Evolutionary conservation across 2,329 filamentous ascomycete genomes (phyloP).

Genomic region (Aspergillus carbonarius): DNA sequence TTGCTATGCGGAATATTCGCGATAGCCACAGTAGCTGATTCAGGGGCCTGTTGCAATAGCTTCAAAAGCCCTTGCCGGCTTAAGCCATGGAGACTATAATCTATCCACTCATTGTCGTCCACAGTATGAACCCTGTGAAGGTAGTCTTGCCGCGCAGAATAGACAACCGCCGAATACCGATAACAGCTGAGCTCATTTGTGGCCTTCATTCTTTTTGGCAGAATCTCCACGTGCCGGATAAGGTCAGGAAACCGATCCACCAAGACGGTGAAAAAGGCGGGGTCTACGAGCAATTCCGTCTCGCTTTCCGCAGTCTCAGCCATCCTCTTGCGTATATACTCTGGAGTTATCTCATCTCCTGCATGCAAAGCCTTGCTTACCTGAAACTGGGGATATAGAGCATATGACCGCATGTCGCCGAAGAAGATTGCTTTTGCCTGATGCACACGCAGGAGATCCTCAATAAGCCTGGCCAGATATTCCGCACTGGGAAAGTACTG

Average conservation of each 20-base stretch:
- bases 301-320: background rate
- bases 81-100: background rate
- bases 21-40: background rate
- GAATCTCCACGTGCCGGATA: constrained; percentile 1
- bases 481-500: constrained; percentile 4
- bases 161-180: constrained; percentile 3
- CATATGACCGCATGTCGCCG: constrained; percentile 4
- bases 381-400: constrained; percentile 4
- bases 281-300: constrained; percentile 2
- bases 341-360: background rate
- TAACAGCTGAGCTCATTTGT: constrained; percentile 5
- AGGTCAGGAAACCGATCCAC: background rate
- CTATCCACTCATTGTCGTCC: background rate
- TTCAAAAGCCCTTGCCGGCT: background rate
- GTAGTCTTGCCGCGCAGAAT: background rate
- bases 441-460: background rate
- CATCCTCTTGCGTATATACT: background rate
- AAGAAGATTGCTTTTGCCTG: constrained; percentile 1
- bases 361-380: constrained; percentile 5
- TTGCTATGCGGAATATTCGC: constrained; percentile 4
- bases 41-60: background rate
- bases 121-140: background rate
- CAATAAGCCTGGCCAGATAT: background rate
- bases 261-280: background rate
- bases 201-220: constrained; percentile 1